Base-by-base conservation (phyloP, 768 basidiomycete genomes). In the Termitomyces sp. region DNA sequence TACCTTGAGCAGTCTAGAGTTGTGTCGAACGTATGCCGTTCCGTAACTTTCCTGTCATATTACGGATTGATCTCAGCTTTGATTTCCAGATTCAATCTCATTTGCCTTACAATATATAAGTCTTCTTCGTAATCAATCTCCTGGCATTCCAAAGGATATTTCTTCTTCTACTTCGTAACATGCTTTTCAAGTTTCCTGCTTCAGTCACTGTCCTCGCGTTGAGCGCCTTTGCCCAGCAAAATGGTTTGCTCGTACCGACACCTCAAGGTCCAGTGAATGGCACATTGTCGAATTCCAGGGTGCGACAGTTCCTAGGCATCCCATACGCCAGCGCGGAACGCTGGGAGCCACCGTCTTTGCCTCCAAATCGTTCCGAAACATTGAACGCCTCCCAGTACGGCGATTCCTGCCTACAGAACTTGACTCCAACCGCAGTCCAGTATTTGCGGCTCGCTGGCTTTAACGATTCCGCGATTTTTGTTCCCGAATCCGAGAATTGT, bases 271-370 rank as follows among this genome's bases (percentile, higher is more conserved):
- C 48, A 30, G 71, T 73, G 15, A 42, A 61, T 52, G 72, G 72
- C 1, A 67, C 66, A 12, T 57, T 66, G 12, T 30, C n/a, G 10
- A 9, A 59, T n/a, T 62, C 68, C 10, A 63, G 53, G 11, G 72
- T 75, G 4, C 67, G 71, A 19, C 68, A 66, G 44, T 73, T 72
- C 60, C 65, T 73, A 1, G 73, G 73, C 31, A 64, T 75, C 15
- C 71, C 73, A 4, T 75, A 64, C 53, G 73, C 71, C 5, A 62
- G 58, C 7, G 70, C 70, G 8, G 54, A 57, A 6, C 68, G 73
- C 17, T 75, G 73, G 73, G 61, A 67, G 28, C 64, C 68, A 9
- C 73, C 73, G 6, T 41, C 26, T 2, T 48, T 49, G 12, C 66
- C 71, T 11, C 63, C 70, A 0, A 49, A 26, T 10, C 66, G 66